phyloP scores from a whole-genome alignment of 2,329 filamentous ascomycete species.

The Fusarium napiforme region DNA sequence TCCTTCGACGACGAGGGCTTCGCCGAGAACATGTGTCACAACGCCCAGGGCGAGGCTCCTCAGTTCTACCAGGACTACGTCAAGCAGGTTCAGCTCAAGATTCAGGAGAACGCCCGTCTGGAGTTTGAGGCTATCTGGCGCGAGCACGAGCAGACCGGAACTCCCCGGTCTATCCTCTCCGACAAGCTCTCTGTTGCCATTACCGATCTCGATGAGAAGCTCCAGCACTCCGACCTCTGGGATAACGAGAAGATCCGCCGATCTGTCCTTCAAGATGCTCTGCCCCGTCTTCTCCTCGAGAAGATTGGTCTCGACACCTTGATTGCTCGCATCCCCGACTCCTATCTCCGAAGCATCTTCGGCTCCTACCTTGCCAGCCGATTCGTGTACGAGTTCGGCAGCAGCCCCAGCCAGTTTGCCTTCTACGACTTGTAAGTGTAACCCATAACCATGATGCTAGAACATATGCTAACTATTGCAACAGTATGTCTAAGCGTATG shows the following conservation, averaged over 20 bases:
- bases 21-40: slow-evolving; percentile 92
- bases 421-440: slow-evolving; percentile 95
- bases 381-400: slow-evolving; percentile 96
- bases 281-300: slow-evolving; percentile 84
- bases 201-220: slow-evolving; percentile 94
- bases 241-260: slow-evolving; percentile 80
- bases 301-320: slow-evolving; percentile 94
- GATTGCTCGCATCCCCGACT: slow-evolving; percentile 86
- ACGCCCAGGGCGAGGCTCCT: slow-evolving; percentile 76
- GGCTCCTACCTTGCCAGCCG: slow-evolving; percentile 94
- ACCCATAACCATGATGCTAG: not conserved
- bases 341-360: slow-evolving; percentile 94
- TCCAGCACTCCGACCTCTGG: slow-evolving; percentile 95
- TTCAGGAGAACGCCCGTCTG: slow-evolving; percentile 88
- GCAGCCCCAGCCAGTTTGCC: slow-evolving; percentile 92
- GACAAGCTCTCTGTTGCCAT: slow-evolving; percentile 93
- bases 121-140: slow-evolving; percentile 99
- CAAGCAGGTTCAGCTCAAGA: slow-evolving; percentile 88
- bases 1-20: slow-evolving; percentile 94
- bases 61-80: slow-evolving; percentile 96
- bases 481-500: slow-evolving; percentile 74
- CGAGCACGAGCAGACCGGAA: slow-evolving; percentile 85
- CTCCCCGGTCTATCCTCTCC: slow-evolving; percentile 85
- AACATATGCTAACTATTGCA: slow-evolving; percentile 46
- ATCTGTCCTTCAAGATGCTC: slow-evolving; percentile 83